Evolutionary conservation across 208 protist genomes (phyloP).

Genomic region (Porcisia hertigi): DNA sequence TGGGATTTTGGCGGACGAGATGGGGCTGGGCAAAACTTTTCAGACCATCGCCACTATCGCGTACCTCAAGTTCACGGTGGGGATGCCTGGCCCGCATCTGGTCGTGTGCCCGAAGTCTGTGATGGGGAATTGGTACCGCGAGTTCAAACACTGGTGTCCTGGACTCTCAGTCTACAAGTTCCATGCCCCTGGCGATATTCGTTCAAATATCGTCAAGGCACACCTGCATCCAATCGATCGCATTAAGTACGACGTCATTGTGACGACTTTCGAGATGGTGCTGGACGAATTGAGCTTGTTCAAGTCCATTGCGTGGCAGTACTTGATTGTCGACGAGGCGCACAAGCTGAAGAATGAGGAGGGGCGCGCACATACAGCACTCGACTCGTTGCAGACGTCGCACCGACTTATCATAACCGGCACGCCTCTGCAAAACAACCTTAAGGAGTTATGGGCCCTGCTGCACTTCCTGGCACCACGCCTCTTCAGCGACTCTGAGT

Average conservation of each 20-base stretch:
- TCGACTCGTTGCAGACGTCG: conserved; percentile 72
- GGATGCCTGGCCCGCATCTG: conserved; percentile 95
- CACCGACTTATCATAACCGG: conserved; percentile 97
- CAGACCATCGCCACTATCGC: conserved; percentile 97
- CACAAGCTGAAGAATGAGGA: conserved; percentile 96
- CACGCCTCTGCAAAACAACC: conserved; percentile 98
- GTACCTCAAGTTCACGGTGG: conserved; percentile 93
- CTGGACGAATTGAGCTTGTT: conserved; percentile 91
- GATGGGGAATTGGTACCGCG: conserved; percentile 98
- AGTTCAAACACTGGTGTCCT: conserved; percentile 97
- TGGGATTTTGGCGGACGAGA: conserved; percentile 99
- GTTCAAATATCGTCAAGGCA: conserved; percentile 72
- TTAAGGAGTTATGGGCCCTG: conserved; percentile 96
- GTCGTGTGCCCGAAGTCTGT: conserved; percentile 97
- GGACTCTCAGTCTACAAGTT: conserved; percentile 92
- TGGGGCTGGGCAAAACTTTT: conserved; percentile 98
- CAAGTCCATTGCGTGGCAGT: conserved; percentile 92
- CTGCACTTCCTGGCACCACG: conserved; percentile 94
- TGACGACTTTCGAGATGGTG: conserved; percentile 98
- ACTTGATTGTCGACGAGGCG: conserved; percentile 99
- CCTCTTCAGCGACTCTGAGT: conserved; percentile 86
- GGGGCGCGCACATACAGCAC: conserved; percentile 56
- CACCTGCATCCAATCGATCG: conserved; percentile 59
- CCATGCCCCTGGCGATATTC: conserved; percentile 94
- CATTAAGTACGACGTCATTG: conserved; percentile 90